These are phyloP conservation scores for Psilocybe azurescens DNA, from an alignment of 768 basidiomycete genomes.

Conservation along the genomic window DNA sequence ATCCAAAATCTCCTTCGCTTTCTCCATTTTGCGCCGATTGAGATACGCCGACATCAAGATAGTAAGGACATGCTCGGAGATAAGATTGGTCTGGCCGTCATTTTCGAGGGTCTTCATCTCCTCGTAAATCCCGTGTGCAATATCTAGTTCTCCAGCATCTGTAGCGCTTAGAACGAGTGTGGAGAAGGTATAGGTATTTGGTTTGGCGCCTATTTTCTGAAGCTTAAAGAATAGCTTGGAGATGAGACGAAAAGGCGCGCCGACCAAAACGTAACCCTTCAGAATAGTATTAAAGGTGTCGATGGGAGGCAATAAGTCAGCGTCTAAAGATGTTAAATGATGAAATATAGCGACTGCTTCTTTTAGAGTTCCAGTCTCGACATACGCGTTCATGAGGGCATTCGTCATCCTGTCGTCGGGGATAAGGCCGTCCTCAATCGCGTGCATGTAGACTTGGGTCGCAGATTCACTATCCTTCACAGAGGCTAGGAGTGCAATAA, in stretches of 20 bases:
- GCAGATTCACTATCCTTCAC: slow-evolving; percentile 68
- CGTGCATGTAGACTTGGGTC: slow-evolving; percentile 68
- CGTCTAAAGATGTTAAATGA: slow-evolving; percentile 47
- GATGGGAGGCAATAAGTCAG: slow-evolving; percentile 50
- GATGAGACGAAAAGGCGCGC: slow-evolving; percentile 74
- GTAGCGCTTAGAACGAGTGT: slow-evolving; percentile 83
- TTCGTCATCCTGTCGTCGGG: slow-evolving; percentile 72
- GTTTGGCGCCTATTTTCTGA: slow-evolving; percentile 50
- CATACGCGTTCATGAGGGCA: slow-evolving; percentile 82
- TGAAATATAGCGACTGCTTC: slow-evolving; percentile 76
- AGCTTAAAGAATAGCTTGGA: slow-evolving; percentile 65
- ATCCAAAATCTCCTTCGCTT: slow-evolving; percentile 70
- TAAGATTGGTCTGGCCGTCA: slow-evolving; percentile 38
- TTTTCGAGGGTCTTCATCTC: slow-evolving; percentile 64
- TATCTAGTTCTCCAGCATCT: slow-evolving; percentile 66
- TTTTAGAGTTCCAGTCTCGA: slow-evolving; percentile 80
- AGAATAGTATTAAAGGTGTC: slow-evolving; percentile 79
- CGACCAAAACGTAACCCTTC: slow-evolving; percentile 83
- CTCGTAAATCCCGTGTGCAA: slow-evolving; percentile 68
- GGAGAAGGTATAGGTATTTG: slow-evolving; percentile 70
- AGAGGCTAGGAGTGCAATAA: slow-evolving; percentile 70
- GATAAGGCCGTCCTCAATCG: slow-evolving; percentile 61
- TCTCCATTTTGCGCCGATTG: slow-evolving; percentile 50
- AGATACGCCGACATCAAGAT: slow-evolving; percentile 80
- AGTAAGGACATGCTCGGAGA: slow-evolving; percentile 69